Conservation (phyloP, 176 grass and related monocot species). For the Metroxylon sagu region DNA sequence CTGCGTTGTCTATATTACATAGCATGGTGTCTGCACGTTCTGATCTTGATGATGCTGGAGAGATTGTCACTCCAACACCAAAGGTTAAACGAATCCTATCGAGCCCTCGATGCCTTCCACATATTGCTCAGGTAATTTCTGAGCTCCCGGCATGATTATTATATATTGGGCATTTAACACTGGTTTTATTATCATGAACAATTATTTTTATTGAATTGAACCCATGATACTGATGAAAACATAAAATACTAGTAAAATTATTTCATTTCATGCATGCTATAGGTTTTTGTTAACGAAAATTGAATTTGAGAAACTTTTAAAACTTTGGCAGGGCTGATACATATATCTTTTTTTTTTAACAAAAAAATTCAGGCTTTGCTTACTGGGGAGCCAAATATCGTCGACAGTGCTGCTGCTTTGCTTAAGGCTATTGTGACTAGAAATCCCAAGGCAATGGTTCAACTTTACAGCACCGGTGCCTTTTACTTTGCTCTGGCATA, state of each 20-base stretch:
- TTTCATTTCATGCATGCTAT: no score
- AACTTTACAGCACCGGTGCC: constrained; percentile 79
- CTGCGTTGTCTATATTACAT: constrained; percentile 80
- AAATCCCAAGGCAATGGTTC: constrained; percentile 97
- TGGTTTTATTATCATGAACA: no score
- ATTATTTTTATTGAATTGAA: no score
- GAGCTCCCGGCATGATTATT: no score
- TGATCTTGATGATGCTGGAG: constrained; percentile 97
- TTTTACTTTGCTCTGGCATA: constrained; percentile 94
- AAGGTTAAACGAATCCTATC: constrained; percentile 90
- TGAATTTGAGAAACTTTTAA: no score
- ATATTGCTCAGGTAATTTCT: constrained; percentile 67
- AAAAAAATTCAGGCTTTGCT: constrained; percentile 60
- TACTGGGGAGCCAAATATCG: constrained; percentile 91
- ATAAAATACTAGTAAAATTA: no score
- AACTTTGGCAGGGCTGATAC: no score
- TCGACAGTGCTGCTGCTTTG: constrained; percentile 76
- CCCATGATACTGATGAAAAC: no score
- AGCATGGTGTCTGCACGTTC: constrained; percentile 92
- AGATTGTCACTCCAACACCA: constrained; percentile 97
- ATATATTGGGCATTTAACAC: no score
- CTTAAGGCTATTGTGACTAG: constrained; percentile 95
- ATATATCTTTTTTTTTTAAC: background rate
- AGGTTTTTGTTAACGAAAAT: no score
- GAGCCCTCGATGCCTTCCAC: constrained; percentile 95